Percentiles rank a stretch among this genome's conserved stretches.
These are phyloP conservation scores for Phascolomyces articulosus DNA, from an alignment of 371 early-diverging fungal species.

Conservation along the genomic window DNA sequence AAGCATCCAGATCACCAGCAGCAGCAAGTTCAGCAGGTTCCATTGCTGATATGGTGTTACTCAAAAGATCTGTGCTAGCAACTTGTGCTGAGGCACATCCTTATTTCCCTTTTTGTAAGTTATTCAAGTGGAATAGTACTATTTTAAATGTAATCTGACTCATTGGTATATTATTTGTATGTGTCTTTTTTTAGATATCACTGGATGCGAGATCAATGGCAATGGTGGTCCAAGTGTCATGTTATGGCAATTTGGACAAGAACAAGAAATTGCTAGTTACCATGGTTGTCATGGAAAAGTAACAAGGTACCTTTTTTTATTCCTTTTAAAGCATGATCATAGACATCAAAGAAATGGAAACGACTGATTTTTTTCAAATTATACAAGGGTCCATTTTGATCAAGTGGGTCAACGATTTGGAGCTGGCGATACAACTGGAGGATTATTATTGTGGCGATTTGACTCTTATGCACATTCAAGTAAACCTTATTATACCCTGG, in stretches of 20 bases:
- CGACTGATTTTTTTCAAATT: no score
- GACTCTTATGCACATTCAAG: conserved; percentile 69
- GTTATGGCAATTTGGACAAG: conserved; percentile 68
- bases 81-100: conserved; percentile 63
- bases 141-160: no score
- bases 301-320: conserved; percentile 37
- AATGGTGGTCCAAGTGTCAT: conserved; percentile 53
- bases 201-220: conserved; percentile 50
- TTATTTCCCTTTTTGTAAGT: conserved; percentile 58
- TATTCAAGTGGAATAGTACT: no score
- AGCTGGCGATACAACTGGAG: conserved; percentile 70
- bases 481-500: conserved; percentile 61
- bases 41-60: conserved; percentile 20
- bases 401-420: conserved; percentile 80
- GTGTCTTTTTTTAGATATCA: conserved; percentile 55
- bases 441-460: conserved; percentile 73
- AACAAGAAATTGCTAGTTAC: conserved; percentile 58
- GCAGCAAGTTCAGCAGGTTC: conserved; percentile 21
- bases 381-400: conserved; percentile 62
- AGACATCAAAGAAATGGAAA: no score
- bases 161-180: no score
- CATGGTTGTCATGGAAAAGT: conserved; percentile 55
- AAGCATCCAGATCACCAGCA: conserved; percentile 20
- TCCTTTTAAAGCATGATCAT: no score
- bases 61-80: conserved; percentile 39